Evolutionary conservation across 345 rosid genomes (phyloP), one percentile per base, ranked within the genome.

Genomic region (Noccaea caerulescens): DNA sequence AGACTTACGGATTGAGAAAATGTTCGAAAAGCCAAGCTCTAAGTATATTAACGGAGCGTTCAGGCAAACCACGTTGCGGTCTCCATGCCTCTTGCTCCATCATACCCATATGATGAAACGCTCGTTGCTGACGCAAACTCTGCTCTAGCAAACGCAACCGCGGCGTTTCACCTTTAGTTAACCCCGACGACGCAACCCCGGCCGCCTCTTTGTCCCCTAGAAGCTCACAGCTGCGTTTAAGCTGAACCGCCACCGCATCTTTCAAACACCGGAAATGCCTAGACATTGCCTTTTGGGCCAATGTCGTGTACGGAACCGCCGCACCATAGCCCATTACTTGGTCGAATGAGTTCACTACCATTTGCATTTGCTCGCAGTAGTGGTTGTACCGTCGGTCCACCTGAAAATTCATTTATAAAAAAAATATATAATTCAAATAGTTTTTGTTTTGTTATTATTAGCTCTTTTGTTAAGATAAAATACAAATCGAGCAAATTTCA

Each of bases 11-110:
- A 80, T 95, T 92, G 44, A 95, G 93, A 60, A 95, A 95, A 75
- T 95, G 99, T 70, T 95, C 98, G 42, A 92, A 95, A 58, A 95
- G 77, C 99, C 99, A 95, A 75, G 99, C 97, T 14, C 99, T 87
- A 34, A 95, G 97, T 50, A 95, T 83, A 8, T 96, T 92, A 34
- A 95, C 99, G 0, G 99, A 90, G 79, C 93, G 81, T 76, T 95
- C 99, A 0, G 99, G 99, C 23, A 95, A 58, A 56, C 99, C 99
- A 59, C 99, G 82, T 84, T 95, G 99, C 2, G 99, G 99, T 51
- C 99, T 72, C 99, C 99, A 95, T 3, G 99, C 98, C 38, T 95
- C 98, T 62, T 76, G 85, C 62, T 95, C 99, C 92, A 92, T 85
- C 92, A 95, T 85, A 45, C 59, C 89, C 97, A 92, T 89, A 78